A percentile compares a stretch with the other conserved stretches of the same genome.
Conservation (phyloP, 2,329 filamentous ascomycete genomes). For the Penicillium sp. region DNA sequence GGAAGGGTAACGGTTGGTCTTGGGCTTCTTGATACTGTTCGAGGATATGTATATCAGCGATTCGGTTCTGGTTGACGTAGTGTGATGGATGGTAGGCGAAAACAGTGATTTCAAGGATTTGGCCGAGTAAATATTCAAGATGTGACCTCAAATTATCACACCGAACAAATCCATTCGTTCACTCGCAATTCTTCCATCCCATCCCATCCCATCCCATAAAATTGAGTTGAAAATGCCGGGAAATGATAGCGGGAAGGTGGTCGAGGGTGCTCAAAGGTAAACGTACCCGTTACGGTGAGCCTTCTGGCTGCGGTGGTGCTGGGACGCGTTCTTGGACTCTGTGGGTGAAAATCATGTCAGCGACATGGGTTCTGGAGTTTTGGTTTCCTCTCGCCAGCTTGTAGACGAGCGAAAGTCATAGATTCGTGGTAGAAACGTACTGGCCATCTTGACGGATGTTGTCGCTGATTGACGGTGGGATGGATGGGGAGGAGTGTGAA, state of each 20-base stretch:
- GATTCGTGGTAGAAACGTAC: slow-evolving; percentile 33
- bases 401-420: slow-evolving; percentile 1
- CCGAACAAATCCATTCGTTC: not conserved
- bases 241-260: not conserved
- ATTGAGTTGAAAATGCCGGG: not conserved
- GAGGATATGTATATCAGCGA: slow-evolving; percentile 26
- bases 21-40: slow-evolving; percentile 98
- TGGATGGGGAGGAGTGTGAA: slow-evolving; percentile 34
- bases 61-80: slow-evolving; percentile 4
- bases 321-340: slow-evolving; percentile 99
- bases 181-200: not conserved
- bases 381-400: not conserved
- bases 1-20: slow-evolving; percentile 97
- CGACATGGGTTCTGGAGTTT: slow-evolving; percentile 12
- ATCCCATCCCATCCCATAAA: not conserved
- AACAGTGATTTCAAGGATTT: slow-evolving; percentile 3
- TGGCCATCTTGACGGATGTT: slow-evolving; percentile 49
- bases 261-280: slow-evolving; percentile 16
- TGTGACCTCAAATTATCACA: not conserved
- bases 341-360: slow-evolving; percentile 33
- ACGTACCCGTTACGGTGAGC: slow-evolving; percentile 98
- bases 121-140: slow-evolving; percentile 4
- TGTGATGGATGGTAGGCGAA: not conserved
- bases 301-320: slow-evolving; percentile 98
- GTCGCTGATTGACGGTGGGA: slow-evolving; percentile 42